phyloP scores from a whole-genome alignment of 805 yeast species.

The Barnettozyma salicaria region DNA sequence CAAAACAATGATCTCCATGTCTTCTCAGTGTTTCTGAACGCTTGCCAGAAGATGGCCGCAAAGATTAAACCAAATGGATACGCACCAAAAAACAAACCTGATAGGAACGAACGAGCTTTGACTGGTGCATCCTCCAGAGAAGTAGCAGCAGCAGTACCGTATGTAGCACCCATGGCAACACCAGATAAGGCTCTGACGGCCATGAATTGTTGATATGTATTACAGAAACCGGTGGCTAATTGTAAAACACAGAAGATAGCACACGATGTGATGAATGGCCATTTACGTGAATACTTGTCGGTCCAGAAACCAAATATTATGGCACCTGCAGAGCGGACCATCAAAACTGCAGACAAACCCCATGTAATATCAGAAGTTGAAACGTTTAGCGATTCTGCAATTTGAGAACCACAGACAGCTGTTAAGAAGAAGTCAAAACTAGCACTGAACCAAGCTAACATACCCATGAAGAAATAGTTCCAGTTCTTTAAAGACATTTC shows the following conservation, averaged over 20 bases:
- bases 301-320: slow-evolving; percentile 57
- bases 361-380: slow-evolving; percentile 52
- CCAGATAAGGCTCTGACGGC: slow-evolving; percentile 62
- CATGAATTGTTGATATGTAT: slow-evolving; percentile 50
- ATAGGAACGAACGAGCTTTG: slow-evolving; percentile 54
- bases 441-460: slow-evolving; percentile 67
- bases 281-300: slow-evolving; percentile 60
- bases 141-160: slow-evolving; percentile 39
- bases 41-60: slow-evolving; percentile 60
- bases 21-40: slow-evolving; percentile 42
- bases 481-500: slow-evolving; percentile 39
- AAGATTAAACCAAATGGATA: slow-evolving; percentile 63
- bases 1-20: slow-evolving; percentile 69
- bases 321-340: slow-evolving; percentile 71
- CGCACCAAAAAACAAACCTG: slow-evolving; percentile 54
- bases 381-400: slow-evolving; percentile 44
- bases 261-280: slow-evolving; percentile 56
- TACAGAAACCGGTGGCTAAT: slow-evolving; percentile 59
- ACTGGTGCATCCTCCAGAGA: slow-evolving; percentile 59
- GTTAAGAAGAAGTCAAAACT: slow-evolving; percentile 67
- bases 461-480: slow-evolving; percentile 54
- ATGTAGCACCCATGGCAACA: slow-evolving; percentile 47
- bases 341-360: slow-evolving; percentile 68
- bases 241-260: slow-evolving; percentile 48
- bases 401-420: slow-evolving; percentile 46